These are phyloP conservation scores for Euphorbia lathyris DNA, from an alignment of 345 rosid species.

Conservation along the genomic window DNA sequence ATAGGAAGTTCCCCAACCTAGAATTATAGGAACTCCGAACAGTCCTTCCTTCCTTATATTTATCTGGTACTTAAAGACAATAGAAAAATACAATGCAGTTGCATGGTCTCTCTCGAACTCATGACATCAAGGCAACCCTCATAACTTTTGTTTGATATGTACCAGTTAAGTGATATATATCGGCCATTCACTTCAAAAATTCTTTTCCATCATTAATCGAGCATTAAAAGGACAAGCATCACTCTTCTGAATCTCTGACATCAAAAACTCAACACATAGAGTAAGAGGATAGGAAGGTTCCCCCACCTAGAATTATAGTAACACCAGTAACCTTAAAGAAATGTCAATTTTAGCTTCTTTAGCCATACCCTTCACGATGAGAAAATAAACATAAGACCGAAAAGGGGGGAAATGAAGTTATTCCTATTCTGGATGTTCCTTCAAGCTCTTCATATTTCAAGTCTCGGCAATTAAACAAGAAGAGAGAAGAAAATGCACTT, in stretches of 20 bases:
- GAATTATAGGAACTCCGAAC: background rate
- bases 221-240: background rate
- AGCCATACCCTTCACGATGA: background rate
- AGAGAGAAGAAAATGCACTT: constrained; percentile 15
- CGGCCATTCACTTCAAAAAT: background rate
- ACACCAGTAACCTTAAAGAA: constrained; percentile 12
- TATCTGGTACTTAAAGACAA: background rate
- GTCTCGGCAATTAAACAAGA: constrained; percentile 11
- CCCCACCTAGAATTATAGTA: background rate
- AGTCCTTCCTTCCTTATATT: constrained; percentile 1
- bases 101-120: background rate
- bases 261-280: background rate
- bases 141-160: background rate
- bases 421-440: background rate
- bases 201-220: no score
- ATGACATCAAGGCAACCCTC: background rate
- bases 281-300: constrained; percentile 1
- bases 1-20: constrained; percentile 2
- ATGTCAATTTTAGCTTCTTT: constrained; percentile 3
- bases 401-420: background rate
- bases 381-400: background rate
- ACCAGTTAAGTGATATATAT: background rate
- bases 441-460: background rate
- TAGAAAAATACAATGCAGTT: background rate
- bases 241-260: constrained; percentile 2